Base-by-base conservation (phyloP, 768 basidiomycete species). In the Pisolithus marmoratus region DNA sequence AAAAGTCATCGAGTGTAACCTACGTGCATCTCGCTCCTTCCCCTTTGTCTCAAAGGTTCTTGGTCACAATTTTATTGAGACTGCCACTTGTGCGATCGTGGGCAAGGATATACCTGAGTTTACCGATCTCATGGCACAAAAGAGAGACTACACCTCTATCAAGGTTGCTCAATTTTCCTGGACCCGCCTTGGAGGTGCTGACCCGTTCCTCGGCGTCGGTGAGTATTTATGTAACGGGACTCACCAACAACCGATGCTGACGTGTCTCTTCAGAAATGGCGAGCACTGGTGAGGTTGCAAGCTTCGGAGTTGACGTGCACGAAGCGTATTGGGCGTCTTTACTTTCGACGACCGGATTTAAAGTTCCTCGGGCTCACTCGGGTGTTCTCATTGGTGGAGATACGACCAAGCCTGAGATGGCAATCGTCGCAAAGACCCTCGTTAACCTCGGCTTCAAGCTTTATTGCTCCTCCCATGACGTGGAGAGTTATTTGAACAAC, bases 21-120 rank as follows among this genome's bases (percentile, higher is more conserved):
- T 98, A 31, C 90, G 96, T 52, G 96, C 96, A 15, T 98, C 95
- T 23, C 86, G 96, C 20, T 95, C 93, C 27, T 98, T 98, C 88
- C 94, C 95, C 56, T 99, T 99, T 74, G 96, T 99, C 3, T 96
- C 93, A 54, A 98, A 98, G 75, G 95, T 98, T 17, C 79, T 98
- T 56, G 95, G 92, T 42, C 86, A 87, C 70, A 97, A 99, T 76
- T 98, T 98, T 70, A 93, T 99, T 59, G 90, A 98, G 56, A 85
- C 85, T 38, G 95, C 95, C 14, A 87, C 93, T 15, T 79, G 84
- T 23, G 94, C 94, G 19, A 95, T 95, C 58, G 80, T 87, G 19
- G 86, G 83, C 50, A 78, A 87, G 53, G 76, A 92, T 57, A 91
- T 98, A 0, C 96, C 96, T 2, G 87, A 85, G 56, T 90, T 96